Percentiles rank a stretch among this genome's conserved stretches.
Evolutionary conservation across 2,329 filamentous ascomycete genomes (phyloP).

Genomic region (Drechmeria coniospora): DNA sequence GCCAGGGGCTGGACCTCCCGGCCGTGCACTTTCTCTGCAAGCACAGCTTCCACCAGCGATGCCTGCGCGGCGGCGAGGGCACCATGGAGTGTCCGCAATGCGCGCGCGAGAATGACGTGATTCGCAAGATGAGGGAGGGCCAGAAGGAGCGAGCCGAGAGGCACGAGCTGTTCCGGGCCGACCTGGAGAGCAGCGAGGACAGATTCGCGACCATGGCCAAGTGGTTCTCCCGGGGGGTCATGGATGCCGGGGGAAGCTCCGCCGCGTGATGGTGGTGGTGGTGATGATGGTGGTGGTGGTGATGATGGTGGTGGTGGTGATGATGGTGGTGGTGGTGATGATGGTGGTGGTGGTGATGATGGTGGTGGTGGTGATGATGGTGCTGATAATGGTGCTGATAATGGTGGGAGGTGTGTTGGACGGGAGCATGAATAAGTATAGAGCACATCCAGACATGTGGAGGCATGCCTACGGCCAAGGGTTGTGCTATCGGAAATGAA

Average conservation of each 20-base stretch:
- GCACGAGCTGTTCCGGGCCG: conserved; percentile 78
- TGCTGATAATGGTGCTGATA: too few species aligned
- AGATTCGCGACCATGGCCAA: conserved; percentile 83
- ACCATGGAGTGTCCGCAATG: conserved; percentile 75
- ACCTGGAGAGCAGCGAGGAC: conserved; percentile 62
- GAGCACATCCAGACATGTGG: too few species aligned
- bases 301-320: too few species aligned
- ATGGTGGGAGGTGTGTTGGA: too few species aligned
- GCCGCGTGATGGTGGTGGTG: too few species aligned
- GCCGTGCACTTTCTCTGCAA: conserved; percentile 95
- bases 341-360: too few species aligned
- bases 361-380: too few species aligned
- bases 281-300: too few species aligned
- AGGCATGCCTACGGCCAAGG: too few species aligned
- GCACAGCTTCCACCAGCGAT: conserved; percentile 89
- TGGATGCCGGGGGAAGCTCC: conserved; percentile 38
- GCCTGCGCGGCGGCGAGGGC: conserved; percentile 42
- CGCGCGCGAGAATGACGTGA: conserved; percentile 68
- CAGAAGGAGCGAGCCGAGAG: conserved; percentile 76
- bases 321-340: too few species aligned
- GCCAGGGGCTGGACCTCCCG: conserved; percentile 64
- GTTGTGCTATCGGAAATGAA: too few species aligned
- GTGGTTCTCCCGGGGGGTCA: conserved; percentile 89
- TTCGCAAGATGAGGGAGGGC: conserved; percentile 69
- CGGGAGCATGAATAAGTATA: too few species aligned